phyloP scores from a whole-genome alignment of 2,329 filamentous ascomycete genomes.

The Verticillium nubilum region DNA sequence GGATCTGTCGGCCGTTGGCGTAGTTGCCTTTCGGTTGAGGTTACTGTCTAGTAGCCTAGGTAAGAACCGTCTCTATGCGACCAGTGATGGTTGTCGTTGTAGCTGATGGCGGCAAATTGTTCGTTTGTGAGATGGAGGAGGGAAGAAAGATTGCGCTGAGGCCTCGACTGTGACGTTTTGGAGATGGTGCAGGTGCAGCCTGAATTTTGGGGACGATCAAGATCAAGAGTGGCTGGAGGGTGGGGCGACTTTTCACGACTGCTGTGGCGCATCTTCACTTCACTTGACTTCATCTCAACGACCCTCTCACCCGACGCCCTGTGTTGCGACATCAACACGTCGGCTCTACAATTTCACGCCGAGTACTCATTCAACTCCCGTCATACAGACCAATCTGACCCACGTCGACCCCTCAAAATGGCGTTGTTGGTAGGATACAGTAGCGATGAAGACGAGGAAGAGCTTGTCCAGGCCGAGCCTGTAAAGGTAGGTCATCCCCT shows the following conservation, averaged over 20 bases:
- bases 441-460: constrained; percentile 43
- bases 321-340: not conserved
- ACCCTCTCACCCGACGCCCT: not conserved
- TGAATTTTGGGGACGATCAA: not conserved
- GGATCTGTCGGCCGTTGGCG: not conserved
- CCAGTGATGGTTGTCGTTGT: not conserved
- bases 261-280: not conserved
- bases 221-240: not conserved
- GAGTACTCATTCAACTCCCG: not conserved
- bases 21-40: not conserved
- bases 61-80: not conserved
- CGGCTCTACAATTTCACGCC: not conserved
- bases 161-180: not conserved
- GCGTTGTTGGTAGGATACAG: constrained; percentile 43
- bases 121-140: not conserved
- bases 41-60: not conserved
- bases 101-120: not conserved
- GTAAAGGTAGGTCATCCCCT: not conserved
- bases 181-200: not conserved
- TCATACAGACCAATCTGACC: not conserved
- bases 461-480: constrained; percentile 2
- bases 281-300: not conserved
- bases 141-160: not conserved
- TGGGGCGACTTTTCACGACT: not conserved
- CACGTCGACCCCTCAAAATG: constrained; percentile 19